These are phyloP conservation scores for Mychonastes homosphaera DNA, from an alignment of 139 green algal species.

Conservation along the genomic window DNA sequence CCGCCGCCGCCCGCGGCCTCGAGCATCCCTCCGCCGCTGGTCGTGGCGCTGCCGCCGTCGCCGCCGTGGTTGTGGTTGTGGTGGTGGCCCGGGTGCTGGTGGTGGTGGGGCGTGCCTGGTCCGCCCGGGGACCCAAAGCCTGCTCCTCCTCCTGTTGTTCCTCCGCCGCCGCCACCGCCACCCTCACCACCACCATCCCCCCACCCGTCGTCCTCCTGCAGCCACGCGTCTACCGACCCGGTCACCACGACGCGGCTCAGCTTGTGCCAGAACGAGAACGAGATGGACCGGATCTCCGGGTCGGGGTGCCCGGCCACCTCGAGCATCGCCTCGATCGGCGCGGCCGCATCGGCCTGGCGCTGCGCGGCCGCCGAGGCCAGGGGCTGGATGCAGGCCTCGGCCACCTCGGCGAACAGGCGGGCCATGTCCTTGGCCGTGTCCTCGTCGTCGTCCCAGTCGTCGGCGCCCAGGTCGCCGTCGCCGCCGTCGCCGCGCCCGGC, in stretches of 20 bases:
- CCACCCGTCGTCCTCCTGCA: background rate
- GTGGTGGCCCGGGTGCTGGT: background rate
- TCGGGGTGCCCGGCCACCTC: slow-evolving; percentile 76
- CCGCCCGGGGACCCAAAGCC: background rate
- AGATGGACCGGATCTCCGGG: slow-evolving; percentile 57
- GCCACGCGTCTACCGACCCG: no score
- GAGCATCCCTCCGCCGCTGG: no score
- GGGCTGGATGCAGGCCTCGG: slow-evolving; percentile 72
- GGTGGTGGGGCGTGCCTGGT: background rate
- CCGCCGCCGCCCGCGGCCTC: background rate
- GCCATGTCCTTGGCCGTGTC: slow-evolving; percentile 83
- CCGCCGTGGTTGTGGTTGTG: background rate
- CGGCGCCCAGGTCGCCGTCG: slow-evolving; percentile 15
- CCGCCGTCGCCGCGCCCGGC: slow-evolving; percentile 8
- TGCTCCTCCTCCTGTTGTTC: no score
- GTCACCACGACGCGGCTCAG: slow-evolving; percentile 35
- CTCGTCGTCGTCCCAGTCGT: slow-evolving; percentile 62
- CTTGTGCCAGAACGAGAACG: slow-evolving; percentile 89
- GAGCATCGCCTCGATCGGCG: slow-evolving; percentile 73
- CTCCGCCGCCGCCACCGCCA: background rate
- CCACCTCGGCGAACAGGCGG: slow-evolving; percentile 83
- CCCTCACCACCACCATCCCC: background rate
- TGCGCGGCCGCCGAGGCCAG: slow-evolving; percentile 42
- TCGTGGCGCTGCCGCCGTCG: slow-evolving; percentile 14
- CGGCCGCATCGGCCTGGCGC: background rate